Evolutionary conservation across 148 eudicot genomes (phyloP).

Genomic region (Silene latifolia): DNA sequence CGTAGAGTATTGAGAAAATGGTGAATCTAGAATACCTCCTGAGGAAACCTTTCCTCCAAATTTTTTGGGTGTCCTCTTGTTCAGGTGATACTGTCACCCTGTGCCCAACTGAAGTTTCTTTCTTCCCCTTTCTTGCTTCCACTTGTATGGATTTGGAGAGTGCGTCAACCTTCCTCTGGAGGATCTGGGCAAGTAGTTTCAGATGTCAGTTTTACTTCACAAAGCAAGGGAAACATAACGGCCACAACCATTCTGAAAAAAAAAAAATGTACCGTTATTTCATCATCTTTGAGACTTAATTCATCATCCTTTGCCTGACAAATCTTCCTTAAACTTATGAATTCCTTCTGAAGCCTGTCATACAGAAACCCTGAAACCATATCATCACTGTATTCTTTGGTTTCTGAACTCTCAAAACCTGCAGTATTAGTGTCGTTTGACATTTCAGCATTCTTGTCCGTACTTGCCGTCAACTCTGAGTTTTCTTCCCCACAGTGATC

Average conservation of each 20-base stretch:
- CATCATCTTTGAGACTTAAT: slow-evolving; percentile 65
- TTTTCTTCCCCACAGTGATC: slow-evolving; percentile 52
- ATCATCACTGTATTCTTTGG: slow-evolving; percentile 42
- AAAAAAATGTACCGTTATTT: slow-evolving; percentile 57
- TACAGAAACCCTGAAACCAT: slow-evolving; percentile 82
- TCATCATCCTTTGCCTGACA: slow-evolving; percentile 56
- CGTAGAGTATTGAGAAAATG: neutral
- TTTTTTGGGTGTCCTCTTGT: slow-evolving; percentile 40
- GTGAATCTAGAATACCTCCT: slow-evolving; percentile 39
- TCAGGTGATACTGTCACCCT: slow-evolving; percentile 37
- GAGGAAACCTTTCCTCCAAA: slow-evolving; percentile 35
- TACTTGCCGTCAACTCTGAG: slow-evolving; percentile 37
- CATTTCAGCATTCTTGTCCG: slow-evolving; percentile 22
- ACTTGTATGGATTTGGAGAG: slow-evolving; percentile 67
- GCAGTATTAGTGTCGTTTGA: slow-evolving; percentile 9
- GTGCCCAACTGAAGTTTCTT: slow-evolving; percentile 44
- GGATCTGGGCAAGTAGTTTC: slow-evolving; percentile 39
- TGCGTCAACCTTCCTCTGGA: slow-evolving; percentile 68
- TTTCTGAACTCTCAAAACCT: slow-evolving; percentile 20
- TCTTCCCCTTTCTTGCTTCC: slow-evolving; percentile 63
- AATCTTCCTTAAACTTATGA: slow-evolving; percentile 55
- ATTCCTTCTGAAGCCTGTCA: slow-evolving; percentile 88
- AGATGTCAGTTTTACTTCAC: slow-evolving; percentile 1
- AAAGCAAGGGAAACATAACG: neutral
- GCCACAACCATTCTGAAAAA: neutral